Evolutionary conservation across 2,329 filamentous ascomycete species (phyloP).

Genomic region (Neofusicoccum ribis): DNA sequence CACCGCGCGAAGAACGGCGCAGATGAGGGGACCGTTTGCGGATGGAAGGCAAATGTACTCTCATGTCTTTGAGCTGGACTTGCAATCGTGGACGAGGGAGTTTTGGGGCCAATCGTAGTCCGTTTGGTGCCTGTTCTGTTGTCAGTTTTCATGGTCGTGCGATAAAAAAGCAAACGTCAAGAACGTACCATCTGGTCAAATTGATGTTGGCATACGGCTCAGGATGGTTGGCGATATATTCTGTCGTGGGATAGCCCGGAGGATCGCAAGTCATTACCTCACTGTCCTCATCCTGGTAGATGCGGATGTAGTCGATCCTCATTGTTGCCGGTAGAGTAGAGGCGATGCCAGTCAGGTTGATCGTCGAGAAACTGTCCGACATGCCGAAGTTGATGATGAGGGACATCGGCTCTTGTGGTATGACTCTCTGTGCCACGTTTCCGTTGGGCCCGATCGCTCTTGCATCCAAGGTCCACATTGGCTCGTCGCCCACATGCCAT

Average conservation of each 20-base stretch:
- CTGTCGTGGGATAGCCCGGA: slow-evolving; percentile 64
- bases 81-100: slow-evolving; percentile 47
- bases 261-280: slow-evolving; percentile 67
- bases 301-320: slow-evolving; percentile 69
- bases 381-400: slow-evolving; percentile 71
- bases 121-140: slow-evolving; percentile 44
- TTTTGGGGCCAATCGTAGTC: slow-evolving; percentile 63
- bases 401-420: slow-evolving; percentile 68
- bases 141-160: slow-evolving; percentile 19
- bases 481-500: slow-evolving; percentile 68
- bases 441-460: slow-evolving; percentile 66
- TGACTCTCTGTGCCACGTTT: slow-evolving; percentile 65
- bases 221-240: slow-evolving; percentile 64
- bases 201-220: slow-evolving; percentile 65
- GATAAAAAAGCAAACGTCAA: not conserved
- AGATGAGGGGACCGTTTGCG: not conserved
- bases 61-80: not conserved
- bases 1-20: not conserved
- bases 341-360: slow-evolving; percentile 59
- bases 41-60: not conserved
- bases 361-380: slow-evolving; percentile 63
- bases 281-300: slow-evolving; percentile 64
- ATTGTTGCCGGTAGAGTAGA: slow-evolving; percentile 63
- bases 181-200: slow-evolving; percentile 60
- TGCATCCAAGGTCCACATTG: slow-evolving; percentile 64